phyloP scores from a whole-genome alignment of 1,139 yeast genomes.

The Geotrichum restrictum region DNA sequence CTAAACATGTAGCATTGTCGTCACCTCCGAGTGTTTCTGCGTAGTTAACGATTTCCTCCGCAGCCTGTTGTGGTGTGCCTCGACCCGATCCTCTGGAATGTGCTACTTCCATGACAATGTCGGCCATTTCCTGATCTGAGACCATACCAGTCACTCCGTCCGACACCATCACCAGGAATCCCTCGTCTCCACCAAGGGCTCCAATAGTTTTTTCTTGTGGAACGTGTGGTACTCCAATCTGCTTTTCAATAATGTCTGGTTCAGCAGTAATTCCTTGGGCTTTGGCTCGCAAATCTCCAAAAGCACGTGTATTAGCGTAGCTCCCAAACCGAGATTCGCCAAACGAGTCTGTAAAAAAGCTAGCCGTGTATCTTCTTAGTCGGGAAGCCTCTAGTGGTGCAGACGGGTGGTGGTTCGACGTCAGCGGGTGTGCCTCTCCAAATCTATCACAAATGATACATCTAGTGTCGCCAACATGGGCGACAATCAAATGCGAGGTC shows the following conservation, averaged over 20 bases:
- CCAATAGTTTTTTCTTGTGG: constrained; percentile 39
- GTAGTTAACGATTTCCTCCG: constrained; percentile 77
- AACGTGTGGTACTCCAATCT: constrained; percentile 48
- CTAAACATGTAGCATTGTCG: constrained; percentile 89
- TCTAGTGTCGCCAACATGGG: constrained; percentile 93
- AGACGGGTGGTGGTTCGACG: constrained; percentile 82
- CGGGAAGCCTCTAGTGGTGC: constrained; percentile 74
- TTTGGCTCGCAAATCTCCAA: constrained; percentile 82
- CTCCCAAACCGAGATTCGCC: constrained; percentile 85
- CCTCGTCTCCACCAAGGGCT: constrained; percentile 61
- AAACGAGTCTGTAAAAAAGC: constrained; percentile 81
- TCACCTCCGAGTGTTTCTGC: constrained; percentile 87
- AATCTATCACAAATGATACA: constrained; percentile 58
- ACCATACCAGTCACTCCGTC: constrained; percentile 84
- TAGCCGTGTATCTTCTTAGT: constrained; percentile 64
- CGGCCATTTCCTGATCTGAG: constrained; percentile 88
- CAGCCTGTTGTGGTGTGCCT: constrained; percentile 83
- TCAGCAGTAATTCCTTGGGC: constrained; percentile 85
- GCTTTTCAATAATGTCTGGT: constrained; percentile 72
- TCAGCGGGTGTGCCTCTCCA: constrained; percentile 76
- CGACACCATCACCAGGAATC: constrained; percentile 69
- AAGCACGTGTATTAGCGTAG: constrained; percentile 87
- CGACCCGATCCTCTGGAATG: constrained; percentile 60
- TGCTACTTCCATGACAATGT: constrained; percentile 69
- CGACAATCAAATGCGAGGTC: constrained; percentile 67